Conservation (phyloP, 1,284 basidiomycete species). For the Sparassis latifolia region DNA sequence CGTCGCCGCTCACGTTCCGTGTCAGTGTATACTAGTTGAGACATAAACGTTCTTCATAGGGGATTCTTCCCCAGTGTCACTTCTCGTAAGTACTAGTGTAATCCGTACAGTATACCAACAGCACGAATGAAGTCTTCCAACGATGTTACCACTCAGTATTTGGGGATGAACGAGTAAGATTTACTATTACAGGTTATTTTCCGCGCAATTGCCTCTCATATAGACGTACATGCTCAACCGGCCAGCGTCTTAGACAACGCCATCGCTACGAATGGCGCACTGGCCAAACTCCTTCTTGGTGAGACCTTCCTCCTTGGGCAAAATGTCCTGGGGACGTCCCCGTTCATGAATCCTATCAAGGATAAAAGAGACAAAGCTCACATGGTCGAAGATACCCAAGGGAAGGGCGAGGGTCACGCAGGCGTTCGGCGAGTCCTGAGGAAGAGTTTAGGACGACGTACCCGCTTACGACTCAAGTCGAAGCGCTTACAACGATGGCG, state of each 20-base stretch:
- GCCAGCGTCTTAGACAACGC: conserved; percentile 32
- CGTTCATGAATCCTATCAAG: not conserved
- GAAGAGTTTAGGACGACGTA: not conserved
- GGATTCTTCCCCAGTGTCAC: no score
- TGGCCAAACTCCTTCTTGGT: conserved; percentile 54
- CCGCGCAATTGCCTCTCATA: no score
- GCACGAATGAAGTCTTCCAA: no score
- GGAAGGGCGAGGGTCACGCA: conserved; percentile 71
- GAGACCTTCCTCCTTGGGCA: conserved; percentile 56
- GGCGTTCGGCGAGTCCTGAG: conserved; percentile 68
- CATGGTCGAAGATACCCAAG: conserved; percentile 67
- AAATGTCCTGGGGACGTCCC: conserved; percentile 43
- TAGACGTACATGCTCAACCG: no score
- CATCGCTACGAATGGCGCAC: conserved; percentile 62
- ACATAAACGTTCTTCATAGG: no score
- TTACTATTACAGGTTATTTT: no score
- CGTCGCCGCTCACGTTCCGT: no score
- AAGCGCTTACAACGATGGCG: conserved; percentile 55
- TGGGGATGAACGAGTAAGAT: no score
- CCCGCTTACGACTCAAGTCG: not conserved
- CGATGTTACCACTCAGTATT: no score
- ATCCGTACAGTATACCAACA: no score
- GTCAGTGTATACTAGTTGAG: no score
- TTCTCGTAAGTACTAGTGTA: no score
- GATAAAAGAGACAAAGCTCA: conserved; percentile 24